Percentiles rank a stretch among this genome's conserved stretches.
Conservation (phyloP, 2,329 filamentous ascomycete genomes). For the Fusarium odoratissimum region DNA sequence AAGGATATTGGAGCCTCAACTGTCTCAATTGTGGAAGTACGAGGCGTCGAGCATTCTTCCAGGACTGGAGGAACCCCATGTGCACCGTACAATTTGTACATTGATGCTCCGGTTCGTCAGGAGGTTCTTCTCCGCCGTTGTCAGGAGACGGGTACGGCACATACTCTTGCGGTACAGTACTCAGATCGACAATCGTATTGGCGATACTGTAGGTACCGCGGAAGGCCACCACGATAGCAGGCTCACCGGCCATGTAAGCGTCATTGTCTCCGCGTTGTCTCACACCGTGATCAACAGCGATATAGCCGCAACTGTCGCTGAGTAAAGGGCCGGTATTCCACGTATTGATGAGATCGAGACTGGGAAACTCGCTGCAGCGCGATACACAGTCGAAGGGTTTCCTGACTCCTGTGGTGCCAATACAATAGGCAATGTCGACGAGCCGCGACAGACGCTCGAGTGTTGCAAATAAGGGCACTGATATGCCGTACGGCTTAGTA, state of each 20-base stretch:
- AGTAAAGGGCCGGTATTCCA: conserved; percentile 92
- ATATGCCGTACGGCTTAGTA: conserved; percentile 56
- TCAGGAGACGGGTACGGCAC: conserved; percentile 80
- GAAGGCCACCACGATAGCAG: conserved; percentile 83
- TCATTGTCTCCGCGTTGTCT: conserved; percentile 32
- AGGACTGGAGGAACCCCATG: conserved; percentile 87
- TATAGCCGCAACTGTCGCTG: conserved; percentile 92
- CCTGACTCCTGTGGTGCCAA: conserved; percentile 83
- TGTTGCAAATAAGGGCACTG: conserved; percentile 71
- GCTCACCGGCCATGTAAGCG: conserved; percentile 18
- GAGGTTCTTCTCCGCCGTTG: conserved; percentile 51
- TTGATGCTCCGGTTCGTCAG: conserved; percentile 58
- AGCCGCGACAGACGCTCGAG: conserved; percentile 90
- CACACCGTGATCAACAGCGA: conserved; percentile 80
- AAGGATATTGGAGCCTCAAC: conserved; percentile 70
- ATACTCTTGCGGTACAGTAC: conserved; percentile 89
- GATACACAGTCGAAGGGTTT: conserved; percentile 88
- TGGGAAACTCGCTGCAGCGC: conserved; percentile 85
- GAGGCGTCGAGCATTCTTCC: conserved; percentile 76
- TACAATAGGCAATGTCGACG: conserved; percentile 95
- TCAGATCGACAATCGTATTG: conserved; percentile 91
- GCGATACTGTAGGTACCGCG: conserved; percentile 94
- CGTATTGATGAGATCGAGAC: conserved; percentile 81
- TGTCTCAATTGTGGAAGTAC: conserved; percentile 75
- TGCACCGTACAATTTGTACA: conserved; percentile 94